Base-by-base conservation (phyloP, 2,329 filamentous ascomycete genomes). In the Sarocladiaceae sp. region DNA sequence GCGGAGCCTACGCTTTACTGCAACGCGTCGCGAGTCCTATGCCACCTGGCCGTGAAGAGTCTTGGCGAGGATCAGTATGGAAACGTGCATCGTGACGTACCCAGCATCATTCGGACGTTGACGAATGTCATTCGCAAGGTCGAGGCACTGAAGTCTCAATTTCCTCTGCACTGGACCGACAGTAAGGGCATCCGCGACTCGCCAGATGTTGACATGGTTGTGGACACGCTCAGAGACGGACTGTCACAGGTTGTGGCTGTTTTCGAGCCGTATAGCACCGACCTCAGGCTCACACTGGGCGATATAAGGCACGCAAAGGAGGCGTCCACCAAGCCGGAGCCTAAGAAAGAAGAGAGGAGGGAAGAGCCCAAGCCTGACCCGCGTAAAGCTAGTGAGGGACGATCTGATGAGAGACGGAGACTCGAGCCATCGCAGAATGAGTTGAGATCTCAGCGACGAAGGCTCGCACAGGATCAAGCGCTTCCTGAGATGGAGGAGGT, bases 51-150 rank as follows among this genome's bases (percentile, higher is more conserved):
- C 1, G 79, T 90, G 3, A 80, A 80, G 56, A 93, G 88, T 66
- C 70, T 97, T 51, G 73, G 75, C 3, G 92, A 97, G 67, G 93
- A 97, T 65, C 79, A 79, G 44, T 94, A 84, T 63, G 93, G 93
- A 13, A 88, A 89, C 59, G 93, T 95, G n/a, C 87, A 95, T 58
- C 78, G 84, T 39, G 88, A 94, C 57, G 83, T 97, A 2, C 82
- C 88, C 1, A 71, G 71, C 47, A 85, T 96, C 53, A 82, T 97
- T 49, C 81, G 86, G 44, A 82, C 83, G 1, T 81, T 95, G 55
- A 92, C 89, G 1, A 60, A 66, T 0, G 83, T 88, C 1, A 84
- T 91, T 52, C 77, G 73, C 52, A 83, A 83, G 58, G 72, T 96
- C 3, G 86, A 96, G 61, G 70, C 65, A 1, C 90, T 95, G 63